Conservation (phyloP, 108 stramenopile genomes). For the Nitzschia sp. region DNA sequence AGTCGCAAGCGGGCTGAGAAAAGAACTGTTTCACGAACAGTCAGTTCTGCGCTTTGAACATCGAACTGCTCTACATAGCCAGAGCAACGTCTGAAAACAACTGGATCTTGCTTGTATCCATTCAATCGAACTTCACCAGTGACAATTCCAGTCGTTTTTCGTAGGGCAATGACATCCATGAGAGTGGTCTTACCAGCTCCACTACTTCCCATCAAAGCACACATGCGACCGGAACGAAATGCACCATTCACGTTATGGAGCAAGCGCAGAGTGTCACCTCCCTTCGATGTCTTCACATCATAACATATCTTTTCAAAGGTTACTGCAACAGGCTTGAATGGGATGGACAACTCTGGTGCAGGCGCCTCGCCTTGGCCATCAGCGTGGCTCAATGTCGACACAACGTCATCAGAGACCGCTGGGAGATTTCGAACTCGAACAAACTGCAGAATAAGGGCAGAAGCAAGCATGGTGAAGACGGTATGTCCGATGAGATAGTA, state of each 20-base stretch:
- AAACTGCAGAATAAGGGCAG: conserved; percentile 39
- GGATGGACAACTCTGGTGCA: conserved; percentile 31
- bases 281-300: conserved; percentile 66
- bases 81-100: conserved; percentile 58
- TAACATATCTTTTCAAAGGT: conserved; percentile 68
- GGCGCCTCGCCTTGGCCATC: neutral
- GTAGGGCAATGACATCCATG: conserved; percentile 71
- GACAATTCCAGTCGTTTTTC: conserved; percentile 58
- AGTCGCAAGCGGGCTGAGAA: conserved; percentile 87
- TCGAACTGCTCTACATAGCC: conserved; percentile 94
- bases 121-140: conserved; percentile 67
- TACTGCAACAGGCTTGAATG: conserved; percentile 66
- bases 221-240: conserved; percentile 59
- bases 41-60: conserved; percentile 77
- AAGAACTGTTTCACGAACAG: conserved; percentile 81
- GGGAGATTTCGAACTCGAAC: conserved; percentile 21
- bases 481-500: conserved; percentile 48
- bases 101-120: conserved; percentile 60
- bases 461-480: conserved; percentile 37
- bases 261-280: conserved; percentile 52
- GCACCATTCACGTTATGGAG: conserved; percentile 61
- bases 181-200: conserved; percentile 42
- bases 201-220: conserved; percentile 63
- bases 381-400: neutral
- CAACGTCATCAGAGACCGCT: conserved; percentile 7